These are phyloP conservation scores for Mycena kentingensis DNA, from an alignment of 768 basidiomycete genomes.

Conservation along the genomic window DNA sequence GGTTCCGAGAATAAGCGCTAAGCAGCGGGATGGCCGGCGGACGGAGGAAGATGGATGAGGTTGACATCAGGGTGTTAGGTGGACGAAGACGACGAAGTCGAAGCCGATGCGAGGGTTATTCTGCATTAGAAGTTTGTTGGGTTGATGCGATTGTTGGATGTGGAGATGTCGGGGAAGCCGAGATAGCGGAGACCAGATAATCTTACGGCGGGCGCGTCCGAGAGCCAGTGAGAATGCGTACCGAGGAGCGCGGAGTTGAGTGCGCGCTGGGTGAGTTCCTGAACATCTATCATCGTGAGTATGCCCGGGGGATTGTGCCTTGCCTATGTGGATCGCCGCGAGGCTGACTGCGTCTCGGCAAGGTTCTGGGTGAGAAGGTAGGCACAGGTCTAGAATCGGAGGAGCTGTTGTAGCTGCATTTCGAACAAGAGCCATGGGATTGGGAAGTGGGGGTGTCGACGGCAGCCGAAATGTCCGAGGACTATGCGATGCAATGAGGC, in stretches of 20 bases:
- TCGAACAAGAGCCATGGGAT: not conserved
- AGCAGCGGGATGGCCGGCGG: too few relatives aligned
- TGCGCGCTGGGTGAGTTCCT: not conserved
- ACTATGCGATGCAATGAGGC: slow-evolving; percentile 12
- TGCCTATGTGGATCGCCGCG: not conserved
- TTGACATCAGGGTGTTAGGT: too few relatives aligned
- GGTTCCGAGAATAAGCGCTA: not conserved
- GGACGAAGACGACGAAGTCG: too few relatives aligned
- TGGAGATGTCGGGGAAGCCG: not conserved
- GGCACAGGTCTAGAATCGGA: too few relatives aligned
- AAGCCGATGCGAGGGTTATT: too few relatives aligned
- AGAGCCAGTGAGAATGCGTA: not conserved
- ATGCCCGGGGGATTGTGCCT: not conserved
- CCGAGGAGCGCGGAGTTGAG: not conserved
- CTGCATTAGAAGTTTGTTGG: too few relatives aligned
- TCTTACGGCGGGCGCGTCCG: not conserved
- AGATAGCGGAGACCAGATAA: too few relatives aligned
- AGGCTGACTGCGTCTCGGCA: not conserved
- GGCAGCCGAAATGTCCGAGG: not conserved
- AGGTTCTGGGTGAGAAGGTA: too few relatives aligned
- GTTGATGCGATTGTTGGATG: too few relatives aligned
- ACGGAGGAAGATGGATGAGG: too few relatives aligned
- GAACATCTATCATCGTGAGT: too few relatives aligned
- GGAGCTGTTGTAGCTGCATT: not conserved
- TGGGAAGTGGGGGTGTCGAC: not conserved